Percentiles rank a stretch among this genome's conserved stretches.
Evolutionary conservation across 2,329 filamentous ascomycete species (phyloP).

Genomic region (Fusarium sp.): DNA sequence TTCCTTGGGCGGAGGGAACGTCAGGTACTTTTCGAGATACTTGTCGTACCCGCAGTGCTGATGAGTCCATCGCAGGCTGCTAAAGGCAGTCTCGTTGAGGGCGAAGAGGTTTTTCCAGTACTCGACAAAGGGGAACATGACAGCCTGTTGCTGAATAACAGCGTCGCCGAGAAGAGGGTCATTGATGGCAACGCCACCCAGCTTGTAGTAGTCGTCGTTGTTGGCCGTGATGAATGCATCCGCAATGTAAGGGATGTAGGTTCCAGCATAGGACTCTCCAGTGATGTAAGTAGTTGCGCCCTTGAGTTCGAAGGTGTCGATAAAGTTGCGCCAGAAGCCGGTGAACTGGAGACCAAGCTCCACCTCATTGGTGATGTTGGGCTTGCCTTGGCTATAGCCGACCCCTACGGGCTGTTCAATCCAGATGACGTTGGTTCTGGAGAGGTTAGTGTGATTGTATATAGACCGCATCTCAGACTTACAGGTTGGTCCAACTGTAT

Average conservation of each 20-base stretch:
- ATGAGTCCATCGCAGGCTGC: slow-evolving; percentile 62
- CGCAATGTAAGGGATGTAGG: slow-evolving; percentile 77
- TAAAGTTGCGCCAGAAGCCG: slow-evolving; percentile 82
- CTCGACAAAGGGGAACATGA: slow-evolving; percentile 69
- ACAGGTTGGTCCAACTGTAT: slow-evolving; percentile 78
- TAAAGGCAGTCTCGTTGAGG: slow-evolving; percentile 69
- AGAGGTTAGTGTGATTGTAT: fast-evolving
- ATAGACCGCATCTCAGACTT: not conserved
- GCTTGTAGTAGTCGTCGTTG: slow-evolving; percentile 73
- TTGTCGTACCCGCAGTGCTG: slow-evolving; percentile 71
- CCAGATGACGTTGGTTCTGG: slow-evolving; percentile 77
- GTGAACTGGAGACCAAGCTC: slow-evolving; percentile 78
- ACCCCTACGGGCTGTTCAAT: slow-evolving; percentile 75
- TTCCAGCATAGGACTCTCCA: slow-evolving; percentile 76
- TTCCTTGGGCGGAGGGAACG: slow-evolving; percentile 73
- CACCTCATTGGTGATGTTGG: slow-evolving; percentile 72
- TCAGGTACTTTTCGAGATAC: slow-evolving; percentile 69
- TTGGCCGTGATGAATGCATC: slow-evolving; percentile 76
- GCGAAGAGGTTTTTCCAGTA: slow-evolving; percentile 69
- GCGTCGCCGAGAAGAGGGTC: slow-evolving; percentile 72
- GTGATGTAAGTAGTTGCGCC: slow-evolving; percentile 77
- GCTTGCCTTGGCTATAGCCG: slow-evolving; percentile 74
- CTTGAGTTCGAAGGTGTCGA: slow-evolving; percentile 75
- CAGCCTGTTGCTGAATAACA: slow-evolving; percentile 56
- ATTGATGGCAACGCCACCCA: slow-evolving; percentile 77